Conservation (phyloP, 106 monocot genomes). For the Ottelia alismoides region DNA sequence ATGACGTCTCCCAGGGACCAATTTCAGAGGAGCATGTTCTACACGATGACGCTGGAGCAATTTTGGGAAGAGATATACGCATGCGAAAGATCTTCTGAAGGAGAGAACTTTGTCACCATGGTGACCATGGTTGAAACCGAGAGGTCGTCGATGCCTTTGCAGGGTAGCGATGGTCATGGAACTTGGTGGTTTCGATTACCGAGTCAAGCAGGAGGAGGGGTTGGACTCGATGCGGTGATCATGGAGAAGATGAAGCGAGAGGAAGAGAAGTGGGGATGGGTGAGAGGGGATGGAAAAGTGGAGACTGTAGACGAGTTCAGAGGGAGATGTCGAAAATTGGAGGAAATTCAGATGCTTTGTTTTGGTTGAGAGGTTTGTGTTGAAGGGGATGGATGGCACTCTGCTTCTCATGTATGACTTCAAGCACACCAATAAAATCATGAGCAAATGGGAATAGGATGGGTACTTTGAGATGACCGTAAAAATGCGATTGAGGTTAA, state of each 20-base stretch:
- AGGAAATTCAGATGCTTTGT: slow-evolving; percentile 16
- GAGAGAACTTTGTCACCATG: background rate
- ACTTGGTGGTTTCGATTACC: slow-evolving; percentile 17
- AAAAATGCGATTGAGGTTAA: too few species aligned
- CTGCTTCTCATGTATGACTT: slow-evolving; percentile 11
- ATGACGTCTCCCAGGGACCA: slow-evolving; percentile 14
- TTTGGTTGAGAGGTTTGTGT: slow-evolving; percentile 30
- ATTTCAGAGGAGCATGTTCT: slow-evolving; percentile 21
- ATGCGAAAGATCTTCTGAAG: background rate
- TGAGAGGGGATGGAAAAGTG: background rate
- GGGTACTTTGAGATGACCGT: too few species aligned
- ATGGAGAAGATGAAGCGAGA: slow-evolving; percentile 39
- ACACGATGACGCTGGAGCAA: slow-evolving; percentile 36
- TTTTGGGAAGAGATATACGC: slow-evolving; percentile 27
- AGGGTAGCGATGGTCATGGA: slow-evolving; percentile 1
- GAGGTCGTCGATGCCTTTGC: slow-evolving; percentile 9
- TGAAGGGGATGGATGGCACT: slow-evolving; percentile 29
- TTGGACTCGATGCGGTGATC: slow-evolving; percentile 19
- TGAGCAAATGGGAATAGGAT: slow-evolving; percentile 14
- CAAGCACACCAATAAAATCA: slow-evolving; percentile 19
- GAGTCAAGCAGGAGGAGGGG: background rate
- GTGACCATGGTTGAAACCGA: background rate
- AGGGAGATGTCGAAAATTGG: background rate
- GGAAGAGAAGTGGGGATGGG: slow-evolving; percentile 25
- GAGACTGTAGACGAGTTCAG: background rate